Evolutionary conservation across 495 filamentous ascomycete species (phyloP).

Genomic region (Neurospora africana): DNA sequence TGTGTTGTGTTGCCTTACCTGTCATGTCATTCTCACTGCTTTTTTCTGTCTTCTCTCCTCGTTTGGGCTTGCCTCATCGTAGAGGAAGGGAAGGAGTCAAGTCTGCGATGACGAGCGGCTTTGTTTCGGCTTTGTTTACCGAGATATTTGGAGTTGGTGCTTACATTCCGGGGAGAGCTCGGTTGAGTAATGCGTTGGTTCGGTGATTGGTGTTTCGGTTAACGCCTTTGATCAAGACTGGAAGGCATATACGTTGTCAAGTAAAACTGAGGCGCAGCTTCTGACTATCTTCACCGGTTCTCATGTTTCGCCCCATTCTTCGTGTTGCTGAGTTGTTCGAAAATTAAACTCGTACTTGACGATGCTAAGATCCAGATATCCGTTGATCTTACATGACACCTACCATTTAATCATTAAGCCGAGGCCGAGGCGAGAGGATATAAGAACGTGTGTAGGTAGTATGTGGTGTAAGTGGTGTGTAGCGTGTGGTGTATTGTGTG

Average conservation of each 20-base stretch:
- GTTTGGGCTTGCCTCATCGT: neutral
- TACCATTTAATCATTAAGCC: neutral
- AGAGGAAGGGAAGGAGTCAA: neutral
- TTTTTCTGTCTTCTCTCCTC: neutral
- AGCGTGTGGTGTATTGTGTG: neutral
- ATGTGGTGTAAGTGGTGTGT: neutral
- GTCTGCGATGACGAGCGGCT: neutral
- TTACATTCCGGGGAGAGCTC: too few relatives aligned
- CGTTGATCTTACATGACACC: neutral
- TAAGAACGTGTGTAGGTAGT: neutral
- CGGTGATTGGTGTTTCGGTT: too few relatives aligned
- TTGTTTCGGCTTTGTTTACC: neutral
- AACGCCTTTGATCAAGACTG: too few relatives aligned
- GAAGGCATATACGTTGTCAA: neutral
- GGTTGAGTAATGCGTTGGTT: too few relatives aligned
- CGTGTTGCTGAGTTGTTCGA: neutral
- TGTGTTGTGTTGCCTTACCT: neutral
- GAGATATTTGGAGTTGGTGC: neutral
- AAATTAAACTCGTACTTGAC: neutral
- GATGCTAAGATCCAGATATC: neutral
- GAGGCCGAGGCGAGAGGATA: neutral
- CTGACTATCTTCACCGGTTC: neutral
- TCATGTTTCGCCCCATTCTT: neutral
- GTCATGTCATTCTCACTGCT: neutral
- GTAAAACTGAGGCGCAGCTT: neutral